These are phyloP conservation scores for Mucuna pruriens DNA, from an alignment of 306 rosid genomes.

Conservation along the genomic window DNA sequence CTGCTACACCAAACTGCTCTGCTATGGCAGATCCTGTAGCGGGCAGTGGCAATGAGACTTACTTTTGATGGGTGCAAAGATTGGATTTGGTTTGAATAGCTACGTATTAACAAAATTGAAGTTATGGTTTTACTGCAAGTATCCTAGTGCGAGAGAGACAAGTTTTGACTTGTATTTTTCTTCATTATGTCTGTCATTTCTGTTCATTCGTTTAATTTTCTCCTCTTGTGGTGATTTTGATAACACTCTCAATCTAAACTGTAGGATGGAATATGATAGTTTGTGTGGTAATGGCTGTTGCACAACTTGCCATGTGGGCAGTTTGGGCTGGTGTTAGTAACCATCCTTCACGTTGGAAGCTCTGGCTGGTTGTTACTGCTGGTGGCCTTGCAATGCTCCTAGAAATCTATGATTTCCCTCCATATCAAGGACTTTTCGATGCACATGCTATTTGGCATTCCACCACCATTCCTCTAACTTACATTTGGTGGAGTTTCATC, in stretches of 20 bases:
- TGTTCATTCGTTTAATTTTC: background rate
- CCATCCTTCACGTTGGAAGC: conserved; percentile 81
- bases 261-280: conserved; percentile 92
- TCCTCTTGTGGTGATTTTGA: background rate
- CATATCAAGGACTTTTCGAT: conserved; percentile 66
- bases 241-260: background rate
- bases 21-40: no score
- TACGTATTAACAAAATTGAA: background rate
- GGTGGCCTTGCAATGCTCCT: conserved; percentile 82
- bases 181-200: background rate
- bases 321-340: conserved; percentile 64
- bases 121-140: background rate
- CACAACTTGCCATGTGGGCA: conserved; percentile 80
- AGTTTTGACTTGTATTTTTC: background rate
- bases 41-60: background rate
- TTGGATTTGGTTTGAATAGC: conserved; percentile 14
- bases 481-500: conserved; percentile 89
- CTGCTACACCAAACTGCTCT: no score
- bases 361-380: conserved; percentile 69
- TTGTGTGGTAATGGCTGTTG: conserved; percentile 69
- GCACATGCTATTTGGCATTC: conserved; percentile 91
- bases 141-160: background rate
- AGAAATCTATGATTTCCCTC: conserved; percentile 81
- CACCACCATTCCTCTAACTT: conserved; percentile 76
- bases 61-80: background rate